Evolutionary conservation across 305 asterid species (phyloP).

Genomic region (Striga hermonthica): DNA sequence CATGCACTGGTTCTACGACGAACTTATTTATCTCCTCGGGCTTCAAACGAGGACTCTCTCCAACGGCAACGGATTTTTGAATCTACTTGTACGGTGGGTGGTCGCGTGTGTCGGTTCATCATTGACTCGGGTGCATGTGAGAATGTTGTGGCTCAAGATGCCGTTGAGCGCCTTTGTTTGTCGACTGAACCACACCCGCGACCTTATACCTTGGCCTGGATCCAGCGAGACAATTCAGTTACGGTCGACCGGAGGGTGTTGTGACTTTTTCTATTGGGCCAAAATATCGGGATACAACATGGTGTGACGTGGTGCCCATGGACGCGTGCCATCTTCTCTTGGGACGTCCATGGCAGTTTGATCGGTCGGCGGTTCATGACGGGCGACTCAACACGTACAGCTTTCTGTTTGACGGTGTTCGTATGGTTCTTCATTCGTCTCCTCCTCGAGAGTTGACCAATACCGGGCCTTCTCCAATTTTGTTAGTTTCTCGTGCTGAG

Average conservation of each 20-base stretch:
- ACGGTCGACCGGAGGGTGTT: background rate
- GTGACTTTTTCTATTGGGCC: background rate
- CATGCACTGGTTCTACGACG: too few species aligned
- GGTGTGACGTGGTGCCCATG: background rate
- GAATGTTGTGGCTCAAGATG: background rate
- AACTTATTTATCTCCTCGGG: too few species aligned
- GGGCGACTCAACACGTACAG: background rate
- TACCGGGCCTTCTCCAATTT: too few species aligned
- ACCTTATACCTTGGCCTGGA: background rate
- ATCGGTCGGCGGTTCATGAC: background rate
- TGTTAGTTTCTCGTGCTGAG: too few species aligned
- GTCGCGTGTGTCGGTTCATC: too few species aligned
- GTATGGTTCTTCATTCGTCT: background rate
- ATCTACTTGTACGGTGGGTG: too few species aligned
- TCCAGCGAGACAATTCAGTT: background rate
- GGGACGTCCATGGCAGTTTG: background rate
- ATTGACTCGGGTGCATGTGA: too few species aligned
- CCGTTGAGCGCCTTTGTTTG: background rate
- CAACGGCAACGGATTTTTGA: too few species aligned
- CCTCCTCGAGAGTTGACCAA: background rate
- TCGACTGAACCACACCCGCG: background rate
- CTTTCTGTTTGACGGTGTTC: background rate
- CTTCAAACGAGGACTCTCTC: too few species aligned
- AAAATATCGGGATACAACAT: background rate
- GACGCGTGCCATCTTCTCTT: background rate